These are phyloP conservation scores for Botryobasidium botryosum DNA, from an alignment of 768 basidiomycete genomes.

Conservation along the genomic window DNA sequence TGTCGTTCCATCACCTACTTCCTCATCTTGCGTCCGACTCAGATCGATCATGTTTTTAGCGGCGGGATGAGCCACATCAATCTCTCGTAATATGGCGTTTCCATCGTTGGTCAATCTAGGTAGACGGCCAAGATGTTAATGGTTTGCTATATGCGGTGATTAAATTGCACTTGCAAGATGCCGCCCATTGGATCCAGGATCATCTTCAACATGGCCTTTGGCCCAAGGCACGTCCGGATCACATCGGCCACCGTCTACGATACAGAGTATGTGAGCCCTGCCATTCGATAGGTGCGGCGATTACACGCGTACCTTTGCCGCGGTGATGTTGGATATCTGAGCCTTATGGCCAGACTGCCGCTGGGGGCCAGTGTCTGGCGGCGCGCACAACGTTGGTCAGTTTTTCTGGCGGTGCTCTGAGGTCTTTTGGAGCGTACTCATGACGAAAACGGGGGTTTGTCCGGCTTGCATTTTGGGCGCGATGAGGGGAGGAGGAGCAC, in stretches of 20 bases:
- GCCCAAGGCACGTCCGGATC: constrained; percentile 90
- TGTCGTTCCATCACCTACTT: constrained; percentile 97
- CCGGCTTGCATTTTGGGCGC: constrained; percentile 18
- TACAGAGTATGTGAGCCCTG: neutral
- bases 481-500: neutral
- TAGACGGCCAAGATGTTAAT: no score
- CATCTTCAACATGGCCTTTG: constrained; percentile 99
- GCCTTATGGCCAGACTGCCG: constrained; percentile 90
- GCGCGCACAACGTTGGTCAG: neutral
- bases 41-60: constrained; percentile 99
- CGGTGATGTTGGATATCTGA: constrained; percentile 91
- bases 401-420: neutral
- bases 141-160: no score
- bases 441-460: constrained; percentile 70
- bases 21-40: constrained; percentile 94
- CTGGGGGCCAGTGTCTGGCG: constrained; percentile 78
- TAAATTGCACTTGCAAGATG: constrained; percentile 46
- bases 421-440: constrained; percentile 35
- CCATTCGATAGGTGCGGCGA: neutral
- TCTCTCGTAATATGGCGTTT: constrained; percentile 96
- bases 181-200: constrained; percentile 99
- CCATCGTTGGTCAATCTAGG: constrained; percentile 89
- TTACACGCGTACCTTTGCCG: constrained; percentile 72
- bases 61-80: constrained; percentile 96
- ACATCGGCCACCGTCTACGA: constrained; percentile 93